These are phyloP conservation scores for barrel medic (Medicago truncatula) DNA, from an alignment of 306 rosid species.

Conservation along the genomic window DNA sequence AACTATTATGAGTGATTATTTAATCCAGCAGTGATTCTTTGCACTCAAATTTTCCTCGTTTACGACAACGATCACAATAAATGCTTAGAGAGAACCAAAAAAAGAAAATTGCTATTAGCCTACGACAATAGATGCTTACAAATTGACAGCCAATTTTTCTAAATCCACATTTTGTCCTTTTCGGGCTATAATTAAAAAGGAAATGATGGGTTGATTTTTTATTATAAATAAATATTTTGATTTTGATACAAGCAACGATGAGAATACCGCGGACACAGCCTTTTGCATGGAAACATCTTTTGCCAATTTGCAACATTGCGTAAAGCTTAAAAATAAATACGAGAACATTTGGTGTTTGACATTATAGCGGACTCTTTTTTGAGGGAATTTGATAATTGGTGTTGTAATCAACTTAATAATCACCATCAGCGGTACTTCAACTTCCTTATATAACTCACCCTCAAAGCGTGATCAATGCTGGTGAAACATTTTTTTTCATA, in stretches of 20 bases:
- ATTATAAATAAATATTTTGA: too few species aligned
- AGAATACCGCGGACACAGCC: not conserved
- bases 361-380: too few species aligned
- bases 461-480: not conserved
- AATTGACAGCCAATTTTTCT: not conserved
- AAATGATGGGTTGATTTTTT: not conserved
- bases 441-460: constrained; percentile 14
- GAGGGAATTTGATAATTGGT: too few species aligned
- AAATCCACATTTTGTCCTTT: constrained; percentile 2
- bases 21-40: too few species aligned
- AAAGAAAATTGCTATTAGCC: not conserved
- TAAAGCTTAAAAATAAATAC: not conserved
- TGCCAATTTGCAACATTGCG: not conserved
- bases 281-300: not conserved
- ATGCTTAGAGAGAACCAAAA: too few species aligned
- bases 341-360: not conserved
- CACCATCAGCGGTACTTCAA: not conserved
- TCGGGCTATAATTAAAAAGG: not conserved
- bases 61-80: not conserved
- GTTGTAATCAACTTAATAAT: not conserved
- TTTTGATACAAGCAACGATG: not conserved
- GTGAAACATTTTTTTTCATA: not conserved
- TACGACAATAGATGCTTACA: not conserved
- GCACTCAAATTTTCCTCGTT: too few species aligned
- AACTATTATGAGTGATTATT: too few species aligned